Evolutionary conservation across 1,139 yeast genomes (phyloP).

Genomic region (Sugiyamaella paludigena): DNA sequence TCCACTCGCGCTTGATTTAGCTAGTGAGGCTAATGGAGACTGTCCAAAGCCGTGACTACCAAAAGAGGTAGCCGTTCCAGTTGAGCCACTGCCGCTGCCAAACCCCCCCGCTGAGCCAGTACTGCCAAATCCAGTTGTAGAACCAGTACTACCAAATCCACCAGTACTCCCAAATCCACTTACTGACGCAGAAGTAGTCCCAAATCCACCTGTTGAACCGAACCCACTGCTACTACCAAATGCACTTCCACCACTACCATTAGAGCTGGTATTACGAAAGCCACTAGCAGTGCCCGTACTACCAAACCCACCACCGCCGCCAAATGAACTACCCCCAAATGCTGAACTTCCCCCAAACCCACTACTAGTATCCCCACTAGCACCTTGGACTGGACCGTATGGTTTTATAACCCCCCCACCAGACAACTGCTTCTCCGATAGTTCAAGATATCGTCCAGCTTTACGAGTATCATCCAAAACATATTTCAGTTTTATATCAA

Average conservation of each 20-base stretch:
- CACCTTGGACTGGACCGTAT: constrained; percentile 16
- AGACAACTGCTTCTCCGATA: constrained; percentile 39
- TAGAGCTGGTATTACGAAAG: constrained; percentile 11
- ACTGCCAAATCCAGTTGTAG: constrained; percentile 22
- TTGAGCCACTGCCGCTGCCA: constrained; percentile 1
- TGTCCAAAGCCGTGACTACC: constrained; percentile 22
- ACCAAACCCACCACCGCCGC: constrained; percentile 15
- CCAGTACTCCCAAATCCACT: constrained; percentile 18
- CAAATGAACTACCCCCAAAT: constrained; percentile 25
- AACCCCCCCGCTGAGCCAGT: neutral
- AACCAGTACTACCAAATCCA: constrained; percentile 24
- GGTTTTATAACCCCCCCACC: constrained; percentile 25
- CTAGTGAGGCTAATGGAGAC: constrained; percentile 6
- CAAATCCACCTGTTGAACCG: constrained; percentile 15
- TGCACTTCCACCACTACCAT: constrained; percentile 11
- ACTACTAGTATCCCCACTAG: constrained; percentile 10
- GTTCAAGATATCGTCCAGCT: constrained; percentile 59
- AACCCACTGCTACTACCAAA: constrained; percentile 13
- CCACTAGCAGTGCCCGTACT: constrained; percentile 11
- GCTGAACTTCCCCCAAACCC: constrained; percentile 8
- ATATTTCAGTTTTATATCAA: constrained; percentile 45
- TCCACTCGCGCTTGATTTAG: constrained; percentile 10
- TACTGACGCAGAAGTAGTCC: constrained; percentile 12
- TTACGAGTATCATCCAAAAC: constrained; percentile 44
- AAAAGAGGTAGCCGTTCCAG: neutral